Base-by-base conservation (phyloP, 176 grass and related monocot genomes). In the Carex parvula region DNA sequence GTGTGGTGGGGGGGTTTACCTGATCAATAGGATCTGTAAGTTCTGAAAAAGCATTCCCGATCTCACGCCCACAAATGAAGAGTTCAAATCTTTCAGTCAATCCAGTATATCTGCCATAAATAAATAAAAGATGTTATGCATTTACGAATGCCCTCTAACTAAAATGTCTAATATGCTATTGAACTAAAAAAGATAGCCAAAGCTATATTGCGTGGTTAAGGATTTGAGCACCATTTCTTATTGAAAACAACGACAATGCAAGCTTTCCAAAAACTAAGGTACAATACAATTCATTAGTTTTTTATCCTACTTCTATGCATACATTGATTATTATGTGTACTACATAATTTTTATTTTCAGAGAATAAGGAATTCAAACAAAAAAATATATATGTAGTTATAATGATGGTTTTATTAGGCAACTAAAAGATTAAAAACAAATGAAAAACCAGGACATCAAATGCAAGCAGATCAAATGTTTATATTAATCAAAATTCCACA, bases 41-140 rank as follows among this genome's bases (percentile, higher is more conserved):
- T 85, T 99, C 96, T 73, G 91, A 99, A 89, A 99, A 99, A 30
- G 96, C 96, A 91, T 99, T 99, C 81, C 90, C 93, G 92, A 99
- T 93, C 84, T 99, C 96, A 88, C 91, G 93, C n/a, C 96, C 96
- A 91, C 91, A 99, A 73, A 99, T 85, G 55, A 90, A 99, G 46
- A 95, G 91, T 92, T 99, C 91, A 88, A 99, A 99, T 70, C 96
- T 71, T 56, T 95, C 96, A 12, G 91, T 99, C 82, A 99, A 94
- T 73, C 91, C 96, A 86, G 79, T 69, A 80, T 74, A 46, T 83
- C 96, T 99, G 77, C 48, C 82, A 78, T 37, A 89, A 71, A 8
- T 59, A 85, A n/a, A 17, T 1, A 39, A 39, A 22, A 16, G 9
- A 60, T 69, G 39, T 20, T 69, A 39, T 60, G 30, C 26, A 90